phyloP scores from a whole-genome alignment of 2,329 filamentous ascomycete genomes.

The Stagonosporopsis cucurbitacearum region DNA sequence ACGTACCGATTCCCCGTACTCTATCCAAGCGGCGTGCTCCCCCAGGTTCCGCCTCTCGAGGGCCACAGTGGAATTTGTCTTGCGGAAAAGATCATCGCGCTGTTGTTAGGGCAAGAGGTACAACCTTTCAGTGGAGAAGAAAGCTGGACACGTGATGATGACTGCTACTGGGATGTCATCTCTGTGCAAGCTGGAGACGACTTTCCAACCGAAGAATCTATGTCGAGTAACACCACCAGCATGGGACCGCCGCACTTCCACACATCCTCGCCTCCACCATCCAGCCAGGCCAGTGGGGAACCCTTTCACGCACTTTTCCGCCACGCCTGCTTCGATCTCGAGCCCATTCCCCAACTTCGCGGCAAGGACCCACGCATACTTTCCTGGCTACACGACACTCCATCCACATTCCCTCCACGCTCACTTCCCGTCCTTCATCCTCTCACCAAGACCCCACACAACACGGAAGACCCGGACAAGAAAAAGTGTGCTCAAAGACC shows the following conservation, averaged over 20 bases:
- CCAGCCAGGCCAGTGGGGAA: too few relatives aligned
- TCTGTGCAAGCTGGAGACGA: neutral
- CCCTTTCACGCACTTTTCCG: neutral
- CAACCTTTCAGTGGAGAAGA: constrained; percentile 29
- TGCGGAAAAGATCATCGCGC: constrained; percentile 32
- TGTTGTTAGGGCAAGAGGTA: neutral
- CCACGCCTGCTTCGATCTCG: neutral
- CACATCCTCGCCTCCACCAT: neutral
- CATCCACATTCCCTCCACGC: neutral
- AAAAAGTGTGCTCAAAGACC: too few relatives aligned
- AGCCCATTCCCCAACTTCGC: neutral
- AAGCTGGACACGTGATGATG: constrained; percentile 36
- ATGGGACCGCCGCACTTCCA: too few relatives aligned
- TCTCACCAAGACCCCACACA: neutral
- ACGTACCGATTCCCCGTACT: constrained; percentile 15
- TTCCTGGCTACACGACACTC: neutral
- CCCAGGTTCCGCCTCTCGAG: constrained; percentile 28
- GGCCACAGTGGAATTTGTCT: constrained; percentile 14
- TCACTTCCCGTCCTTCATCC: neutral
- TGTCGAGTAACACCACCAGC: too few relatives aligned
- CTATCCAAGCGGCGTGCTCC: constrained; percentile 32
- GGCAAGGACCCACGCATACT: neutral
- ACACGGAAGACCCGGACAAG: neutral
- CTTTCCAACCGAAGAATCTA: too few relatives aligned
- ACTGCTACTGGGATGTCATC: constrained; percentile 30